These are phyloP conservation scores for Fusarium mangiferae DNA, from an alignment of 2,329 filamentous ascomycete species.

Conservation along the genomic window DNA sequence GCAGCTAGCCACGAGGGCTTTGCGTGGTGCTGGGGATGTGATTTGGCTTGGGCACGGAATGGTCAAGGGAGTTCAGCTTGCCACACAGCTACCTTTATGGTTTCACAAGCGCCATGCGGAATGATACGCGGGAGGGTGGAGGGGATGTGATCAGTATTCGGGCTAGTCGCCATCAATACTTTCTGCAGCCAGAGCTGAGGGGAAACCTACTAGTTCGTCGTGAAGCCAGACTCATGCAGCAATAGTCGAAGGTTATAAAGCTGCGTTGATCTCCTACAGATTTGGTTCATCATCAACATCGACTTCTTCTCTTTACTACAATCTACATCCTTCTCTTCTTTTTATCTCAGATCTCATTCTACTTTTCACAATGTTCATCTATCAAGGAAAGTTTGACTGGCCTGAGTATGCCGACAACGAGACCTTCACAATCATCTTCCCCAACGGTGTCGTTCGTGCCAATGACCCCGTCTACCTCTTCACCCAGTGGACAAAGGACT, in stretches of 20 bases:
- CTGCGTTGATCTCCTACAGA: rapidly evolving
- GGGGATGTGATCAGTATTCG: not conserved
- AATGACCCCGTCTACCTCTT: rapidly evolving
- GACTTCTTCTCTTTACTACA: not conserved
- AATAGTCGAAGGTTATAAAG: rapidly evolving
- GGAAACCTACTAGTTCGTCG: rapidly evolving
- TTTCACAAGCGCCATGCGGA: not conserved
- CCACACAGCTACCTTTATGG: not conserved
- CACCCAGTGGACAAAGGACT: not conserved
- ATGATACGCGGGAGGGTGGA: not conserved
- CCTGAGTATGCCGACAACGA: rapidly evolving
- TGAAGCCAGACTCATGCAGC: not conserved
- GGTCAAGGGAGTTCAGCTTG: not conserved
- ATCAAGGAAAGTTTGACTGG: not conserved
- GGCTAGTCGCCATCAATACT: not conserved
- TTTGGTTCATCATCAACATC: rapidly evolving
- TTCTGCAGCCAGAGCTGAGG: not conserved
- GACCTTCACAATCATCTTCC: not conserved
- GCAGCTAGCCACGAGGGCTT: not conserved
- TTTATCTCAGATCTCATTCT: not conserved
- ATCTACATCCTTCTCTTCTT: not conserved
- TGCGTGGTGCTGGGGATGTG: not conserved
- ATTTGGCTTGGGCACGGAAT: not conserved
- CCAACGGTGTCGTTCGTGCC: not conserved
- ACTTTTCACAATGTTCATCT: not conserved